A percentile compares a stretch with the other conserved stretches of the same genome.
These are phyloP conservation scores for Peniophora sp. DNA, from an alignment of 1,284 basidiomycete genomes.

Conservation along the genomic window DNA sequence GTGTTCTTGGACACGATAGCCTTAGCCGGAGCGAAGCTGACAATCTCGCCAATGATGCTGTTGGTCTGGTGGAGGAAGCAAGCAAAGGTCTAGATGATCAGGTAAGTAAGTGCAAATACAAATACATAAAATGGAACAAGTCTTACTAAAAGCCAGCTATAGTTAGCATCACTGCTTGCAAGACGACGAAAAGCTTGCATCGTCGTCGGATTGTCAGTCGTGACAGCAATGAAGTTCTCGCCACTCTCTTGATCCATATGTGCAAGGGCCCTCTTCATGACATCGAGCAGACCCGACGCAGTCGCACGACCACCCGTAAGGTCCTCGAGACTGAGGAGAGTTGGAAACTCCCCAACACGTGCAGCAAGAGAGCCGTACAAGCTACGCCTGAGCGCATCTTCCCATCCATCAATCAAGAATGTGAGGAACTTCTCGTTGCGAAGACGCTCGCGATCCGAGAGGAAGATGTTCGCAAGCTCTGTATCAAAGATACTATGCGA, in stretches of 20 bases:
- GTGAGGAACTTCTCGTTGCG: slow-evolving; percentile 14
- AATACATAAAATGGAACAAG: too few relatives aligned
- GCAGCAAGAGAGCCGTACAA: too few relatives aligned
- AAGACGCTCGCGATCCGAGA: slow-evolving; percentile 12
- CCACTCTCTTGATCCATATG: too few relatives aligned
- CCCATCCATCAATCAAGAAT: slow-evolving; percentile 21
- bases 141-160: slow-evolving; percentile 18
- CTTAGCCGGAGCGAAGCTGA: slow-evolving; percentile 15
- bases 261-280: too few relatives aligned
- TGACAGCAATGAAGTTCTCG: too few relatives aligned
- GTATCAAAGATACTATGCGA: slow-evolving; percentile 11
- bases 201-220: too few relatives aligned
- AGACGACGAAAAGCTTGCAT: too few relatives aligned
- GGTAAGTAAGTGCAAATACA: background rate
- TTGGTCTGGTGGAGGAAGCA: slow-evolving; percentile 16
- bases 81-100: slow-evolving; percentile 8
- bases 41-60: slow-evolving; percentile 21
- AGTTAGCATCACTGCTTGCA: slow-evolving; percentile 10
- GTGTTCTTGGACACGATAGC: slow-evolving; percentile 11
- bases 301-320: too few relatives aligned
- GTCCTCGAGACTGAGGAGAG: too few relatives aligned
- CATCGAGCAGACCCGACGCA: too few relatives aligned
- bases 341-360: too few relatives aligned
- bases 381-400: slow-evolving; percentile 15
- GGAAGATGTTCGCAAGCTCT: slow-evolving; percentile 12